Evolutionary conservation across 495 filamentous ascomycete species (phyloP).

Genomic region (Aspergillus mulundensis): DNA sequence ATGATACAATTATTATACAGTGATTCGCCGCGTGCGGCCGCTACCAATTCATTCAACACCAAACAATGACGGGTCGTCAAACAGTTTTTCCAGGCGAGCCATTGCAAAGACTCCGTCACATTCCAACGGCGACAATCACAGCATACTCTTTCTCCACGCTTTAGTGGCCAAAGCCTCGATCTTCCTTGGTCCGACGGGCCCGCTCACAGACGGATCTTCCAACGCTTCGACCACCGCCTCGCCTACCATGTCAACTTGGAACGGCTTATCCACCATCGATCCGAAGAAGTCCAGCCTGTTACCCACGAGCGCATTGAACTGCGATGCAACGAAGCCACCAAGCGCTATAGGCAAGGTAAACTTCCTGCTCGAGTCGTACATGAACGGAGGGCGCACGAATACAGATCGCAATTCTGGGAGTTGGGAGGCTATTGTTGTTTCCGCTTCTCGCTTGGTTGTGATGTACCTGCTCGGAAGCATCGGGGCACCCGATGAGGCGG

Average conservation of each 20-base stretch:
- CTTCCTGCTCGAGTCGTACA: slow-evolving; percentile 78
- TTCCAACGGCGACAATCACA: slow-evolving; percentile 41
- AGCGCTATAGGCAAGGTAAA: slow-evolving; percentile 84
- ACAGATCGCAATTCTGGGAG: slow-evolving; percentile 73
- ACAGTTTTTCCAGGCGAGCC: not conserved
- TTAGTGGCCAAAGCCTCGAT: slow-evolving; percentile 71
- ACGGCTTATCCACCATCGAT: slow-evolving; percentile 74
- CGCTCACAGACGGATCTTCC: slow-evolving; percentile 62
- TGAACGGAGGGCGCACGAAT: slow-evolving; percentile 80
- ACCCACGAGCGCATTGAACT: slow-evolving; percentile 69
- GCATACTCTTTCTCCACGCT: slow-evolving; percentile 77
- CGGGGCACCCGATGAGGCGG: slow-evolving; percentile 79
- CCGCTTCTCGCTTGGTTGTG: slow-evolving; percentile 86
- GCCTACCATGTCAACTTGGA: slow-evolving; percentile 80
- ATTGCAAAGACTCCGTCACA: not conserved
- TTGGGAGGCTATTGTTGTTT: slow-evolving; percentile 65
- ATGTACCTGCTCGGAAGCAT: slow-evolving; percentile 83
- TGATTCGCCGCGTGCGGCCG: not conserved
- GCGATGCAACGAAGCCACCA: slow-evolving; percentile 59
- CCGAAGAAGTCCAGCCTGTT: slow-evolving; percentile 71
- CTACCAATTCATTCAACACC: not conserved
- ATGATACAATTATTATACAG: slow-evolving; percentile 10
- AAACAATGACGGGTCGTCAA: not conserved
- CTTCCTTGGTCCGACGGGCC: slow-evolving; percentile 61
- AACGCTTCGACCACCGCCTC: slow-evolving; percentile 81